phyloP scores from a whole-genome alignment of 2,329 filamentous ascomycete species.

The Aquanectria penicillioides region DNA sequence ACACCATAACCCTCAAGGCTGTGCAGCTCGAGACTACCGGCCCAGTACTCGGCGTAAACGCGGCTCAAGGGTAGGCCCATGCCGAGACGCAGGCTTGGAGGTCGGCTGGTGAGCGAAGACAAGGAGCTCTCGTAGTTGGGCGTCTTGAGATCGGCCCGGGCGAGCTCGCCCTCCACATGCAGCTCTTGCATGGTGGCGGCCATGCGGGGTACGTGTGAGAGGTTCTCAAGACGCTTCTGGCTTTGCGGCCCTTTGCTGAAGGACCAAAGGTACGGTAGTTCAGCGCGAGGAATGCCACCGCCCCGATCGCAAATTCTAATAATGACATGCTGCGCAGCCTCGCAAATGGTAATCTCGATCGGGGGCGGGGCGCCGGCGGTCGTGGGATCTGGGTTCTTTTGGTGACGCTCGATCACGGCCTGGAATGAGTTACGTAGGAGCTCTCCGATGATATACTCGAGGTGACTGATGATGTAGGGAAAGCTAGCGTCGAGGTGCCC shows the following conservation, averaged over 20 bases:
- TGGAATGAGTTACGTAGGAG: slow-evolving; percentile 95
- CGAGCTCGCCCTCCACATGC: slow-evolving; percentile 58
- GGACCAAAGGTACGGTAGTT: slow-evolving; percentile 92
- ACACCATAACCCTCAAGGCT: slow-evolving; percentile 95
- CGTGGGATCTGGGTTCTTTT: slow-evolving; percentile 47
- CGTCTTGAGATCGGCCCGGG: slow-evolving; percentile 53
- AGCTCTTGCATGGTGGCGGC: slow-evolving; percentile 94
- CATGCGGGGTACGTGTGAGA: slow-evolving; percentile 88
- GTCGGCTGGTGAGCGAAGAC: slow-evolving; percentile 80
- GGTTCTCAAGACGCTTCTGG: slow-evolving; percentile 81
- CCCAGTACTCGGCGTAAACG: slow-evolving; percentile 98
- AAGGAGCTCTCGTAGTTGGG: slow-evolving; percentile 70
- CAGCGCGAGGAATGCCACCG: slow-evolving; percentile 86
- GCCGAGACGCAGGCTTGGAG: slow-evolving; percentile 86
- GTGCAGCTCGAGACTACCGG: slow-evolving; percentile 88
- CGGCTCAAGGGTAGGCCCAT: slow-evolving; percentile 94
- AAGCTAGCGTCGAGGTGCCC: slow-evolving; percentile 92
- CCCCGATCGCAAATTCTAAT: slow-evolving; percentile 96
- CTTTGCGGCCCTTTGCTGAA: slow-evolving; percentile 93
- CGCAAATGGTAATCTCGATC: slow-evolving; percentile 94
- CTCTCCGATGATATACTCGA: slow-evolving; percentile 97
- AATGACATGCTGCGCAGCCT: slow-evolving; percentile 93
- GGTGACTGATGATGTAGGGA: slow-evolving; percentile 93
- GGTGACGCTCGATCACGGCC: slow-evolving; percentile 82
- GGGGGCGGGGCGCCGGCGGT: slow-evolving; percentile 68